Base-by-base conservation (phyloP, 2,329 filamentous ascomycete genomes). In the Ophiostoma perfectum region DNA sequence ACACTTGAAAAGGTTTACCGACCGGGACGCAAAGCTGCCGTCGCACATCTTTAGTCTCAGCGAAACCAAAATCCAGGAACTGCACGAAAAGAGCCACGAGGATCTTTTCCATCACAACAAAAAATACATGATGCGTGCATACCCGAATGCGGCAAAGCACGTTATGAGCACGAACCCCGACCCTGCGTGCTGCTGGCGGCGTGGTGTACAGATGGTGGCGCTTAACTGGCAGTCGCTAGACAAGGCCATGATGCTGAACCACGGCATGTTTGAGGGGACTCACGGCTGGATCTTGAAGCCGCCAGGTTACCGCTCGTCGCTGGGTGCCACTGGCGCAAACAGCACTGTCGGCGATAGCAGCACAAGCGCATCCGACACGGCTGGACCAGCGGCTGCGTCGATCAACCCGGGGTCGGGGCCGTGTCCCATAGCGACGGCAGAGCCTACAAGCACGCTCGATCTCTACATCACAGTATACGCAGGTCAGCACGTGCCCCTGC, bases 201-300 rank as follows among this genome's bases (percentile, higher is more conserved):
- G 91, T 67, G 95, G 95, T 41, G 93, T 97, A 27, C 95, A 99
- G 78, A 98, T 99, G 94, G 93, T 92, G 5, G 94, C 95, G 18
- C 85, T 98, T 77, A 99, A 99, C 77, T 98, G 95, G 94, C 95
- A 99, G 78, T 94, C 90, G 2, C 90, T 93, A 73, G 94, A 98
- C 76, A 87, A 95, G 68, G 91, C 92, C 60, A 96, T 97, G 86
- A 96, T 98, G 82, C 86, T 99, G 76, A 98, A 98, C 75, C 90
- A 96, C 74, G 95, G 91, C 76, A 98, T 99, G 95, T 99, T 98
- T 77, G 91, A 92, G 47, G 91, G 88, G 9, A 90, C 91, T 66
- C 81, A 86, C 58, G 93, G 94, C 55, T 97, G 92, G 91, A 87
- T 93, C 2, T 82, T 95, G 70, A 97, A 97, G 78, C 93, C 93